Evolutionary conservation across 2,329 filamentous ascomycete genomes (phyloP).

Genomic region (Fusarium ambrosium): DNA sequence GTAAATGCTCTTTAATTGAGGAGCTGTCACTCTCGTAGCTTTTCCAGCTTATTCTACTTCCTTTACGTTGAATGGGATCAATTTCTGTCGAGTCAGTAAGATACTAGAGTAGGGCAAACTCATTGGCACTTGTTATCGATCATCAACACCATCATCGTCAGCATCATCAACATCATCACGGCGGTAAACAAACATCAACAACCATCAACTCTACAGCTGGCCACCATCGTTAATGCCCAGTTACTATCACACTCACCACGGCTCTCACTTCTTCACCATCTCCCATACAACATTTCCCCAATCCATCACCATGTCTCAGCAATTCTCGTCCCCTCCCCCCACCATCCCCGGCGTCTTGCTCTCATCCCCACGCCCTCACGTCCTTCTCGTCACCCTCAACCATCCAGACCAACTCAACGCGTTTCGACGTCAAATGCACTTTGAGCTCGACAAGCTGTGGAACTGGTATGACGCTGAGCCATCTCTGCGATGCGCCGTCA

Average conservation of each 20-base stretch:
- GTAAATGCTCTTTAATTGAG: slow-evolving; percentile 12
- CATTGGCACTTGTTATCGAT: background rate
- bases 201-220: background rate
- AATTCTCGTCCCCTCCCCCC: slow-evolving; percentile 56
- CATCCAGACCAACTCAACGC: slow-evolving; percentile 71
- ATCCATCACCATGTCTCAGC: slow-evolving; percentile 42
- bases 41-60: background rate
- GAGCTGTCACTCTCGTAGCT: background rate
- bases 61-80: background rate
- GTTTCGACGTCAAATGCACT: slow-evolving; percentile 64
- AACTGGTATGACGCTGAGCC: slow-evolving; percentile 74
- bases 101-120: background rate
- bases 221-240: slow-evolving; percentile 22
- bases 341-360: slow-evolving; percentile 57
- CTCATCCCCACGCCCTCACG: slow-evolving; percentile 65
- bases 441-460: slow-evolving; percentile 63
- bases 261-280: slow-evolving; percentile 37
- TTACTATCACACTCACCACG: slow-evolving; percentile 33
- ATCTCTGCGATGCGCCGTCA: slow-evolving; percentile 69
- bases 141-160: background rate
- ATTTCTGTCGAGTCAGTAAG: background rate
- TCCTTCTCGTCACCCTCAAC: slow-evolving; percentile 72
- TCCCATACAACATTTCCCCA: slow-evolving; percentile 21
- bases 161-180: background rate
- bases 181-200: background rate